A percentile compares a stretch with the other conserved stretches of the same genome.
phyloP scores from a whole-genome alignment of 1,284 basidiomycete genomes.

The Laetiporus sulphureus region DNA sequence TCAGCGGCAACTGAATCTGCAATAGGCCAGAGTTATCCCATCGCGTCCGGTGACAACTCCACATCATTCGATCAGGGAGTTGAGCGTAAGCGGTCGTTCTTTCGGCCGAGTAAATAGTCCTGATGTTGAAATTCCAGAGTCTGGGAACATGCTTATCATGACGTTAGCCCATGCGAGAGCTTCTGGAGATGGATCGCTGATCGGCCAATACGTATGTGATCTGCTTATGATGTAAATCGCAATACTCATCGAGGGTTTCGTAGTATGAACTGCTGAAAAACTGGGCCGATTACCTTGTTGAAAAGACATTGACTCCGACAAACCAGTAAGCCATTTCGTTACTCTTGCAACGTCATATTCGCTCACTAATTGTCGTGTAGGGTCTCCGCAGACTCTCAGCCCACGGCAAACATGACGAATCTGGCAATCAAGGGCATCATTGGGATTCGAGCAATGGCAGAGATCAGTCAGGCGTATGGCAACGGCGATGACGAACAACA shows the following conservation, averaged over 20 bases:
- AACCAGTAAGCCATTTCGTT: conserved; percentile 34
- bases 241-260: neutral
- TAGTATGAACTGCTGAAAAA: conserved; percentile 51
- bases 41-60: conserved; percentile 9
- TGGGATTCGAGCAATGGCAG: conserved; percentile 61
- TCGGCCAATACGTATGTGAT: conserved; percentile 40
- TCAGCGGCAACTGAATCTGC: neutral
- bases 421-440: conserved; percentile 70
- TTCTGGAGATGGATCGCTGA: conserved; percentile 45
- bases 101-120: too few relatives aligned
- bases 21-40: conserved; percentile 12
- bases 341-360: neutral
- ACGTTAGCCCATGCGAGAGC: conserved; percentile 57
- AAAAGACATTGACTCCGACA: conserved; percentile 47
- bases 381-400: conserved; percentile 44
- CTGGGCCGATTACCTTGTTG: conserved; percentile 63
- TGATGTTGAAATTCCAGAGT: conserved; percentile 39
- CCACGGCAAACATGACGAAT: conserved; percentile 60
- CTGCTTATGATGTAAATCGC: neutral
- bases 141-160: conserved; percentile 73
- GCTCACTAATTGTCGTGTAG: conserved; percentile 24
- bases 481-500: conserved; percentile 37
- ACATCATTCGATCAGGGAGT: too few relatives aligned
- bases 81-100: too few relatives aligned
- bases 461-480: conserved; percentile 46